Percentiles rank a stretch among this genome's conserved stretches.
phyloP scores from a whole-genome alignment of 2,329 filamentous ascomycete genomes.

The Stagonosporopsis tanaceti region DNA sequence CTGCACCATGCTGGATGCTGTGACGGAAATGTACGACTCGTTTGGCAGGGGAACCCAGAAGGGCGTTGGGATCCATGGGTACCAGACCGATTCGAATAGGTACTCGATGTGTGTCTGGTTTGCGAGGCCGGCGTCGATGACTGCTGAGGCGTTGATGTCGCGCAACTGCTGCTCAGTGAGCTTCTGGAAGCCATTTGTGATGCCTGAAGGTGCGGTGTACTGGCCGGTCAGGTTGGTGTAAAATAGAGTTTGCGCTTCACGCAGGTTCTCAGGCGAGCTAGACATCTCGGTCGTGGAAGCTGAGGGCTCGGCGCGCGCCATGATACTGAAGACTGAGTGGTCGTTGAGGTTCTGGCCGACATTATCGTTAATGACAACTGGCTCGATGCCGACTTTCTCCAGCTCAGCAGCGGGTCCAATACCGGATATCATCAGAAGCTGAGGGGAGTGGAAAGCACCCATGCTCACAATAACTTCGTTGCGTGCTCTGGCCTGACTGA shows the following conservation, averaged over 20 bases:
- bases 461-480: slow-evolving; percentile 43
- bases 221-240: slow-evolving; percentile 40
- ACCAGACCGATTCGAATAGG: slow-evolving; percentile 35
- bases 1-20: slow-evolving; percentile 33
- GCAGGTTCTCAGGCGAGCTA: slow-evolving; percentile 30
- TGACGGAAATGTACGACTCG: slow-evolving; percentile 47
- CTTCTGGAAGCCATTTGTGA: slow-evolving; percentile 44
- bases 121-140: slow-evolving; percentile 26
- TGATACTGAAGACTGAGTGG: slow-evolving; percentile 38
- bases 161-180: slow-evolving; percentile 26
- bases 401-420: slow-evolving; percentile 43
- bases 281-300: slow-evolving; percentile 37
- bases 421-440: slow-evolving; percentile 51
- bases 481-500: slow-evolving; percentile 37
- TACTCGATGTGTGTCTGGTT: slow-evolving; percentile 44
- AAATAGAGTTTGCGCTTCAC: slow-evolving; percentile 36
- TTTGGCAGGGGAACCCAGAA: slow-evolving; percentile 44
- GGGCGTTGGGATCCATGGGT: slow-evolving; percentile 36
- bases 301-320: slow-evolving; percentile 32
- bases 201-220: slow-evolving; percentile 42
- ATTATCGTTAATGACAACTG: slow-evolving; percentile 41
- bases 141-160: slow-evolving; percentile 28
- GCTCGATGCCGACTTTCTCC: slow-evolving; percentile 31
- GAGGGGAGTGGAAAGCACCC: slow-evolving; percentile 48
- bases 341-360: slow-evolving; percentile 38